Evolutionary conservation across 257 asterid genomes (phyloP).

Genomic region (Solanum gracilifrons): DNA sequence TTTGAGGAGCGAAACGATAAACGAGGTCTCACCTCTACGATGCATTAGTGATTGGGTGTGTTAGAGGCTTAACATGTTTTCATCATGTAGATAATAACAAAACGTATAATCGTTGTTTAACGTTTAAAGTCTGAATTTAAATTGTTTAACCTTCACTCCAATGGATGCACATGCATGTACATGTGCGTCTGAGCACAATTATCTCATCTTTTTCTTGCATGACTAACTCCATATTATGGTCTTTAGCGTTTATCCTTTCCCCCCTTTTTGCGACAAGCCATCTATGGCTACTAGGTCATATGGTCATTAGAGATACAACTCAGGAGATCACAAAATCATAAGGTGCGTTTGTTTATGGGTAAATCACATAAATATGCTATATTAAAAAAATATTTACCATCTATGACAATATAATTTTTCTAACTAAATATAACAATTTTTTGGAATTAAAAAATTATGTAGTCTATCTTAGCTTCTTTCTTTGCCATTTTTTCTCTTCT

Average conservation of each 20-base stretch:
- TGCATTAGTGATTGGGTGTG: not conserved
- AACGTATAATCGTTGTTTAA: not conserved
- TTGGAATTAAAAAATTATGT: too few species aligned
- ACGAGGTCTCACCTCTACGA: not conserved
- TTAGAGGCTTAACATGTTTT: not conserved
- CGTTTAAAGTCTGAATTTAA: not conserved
- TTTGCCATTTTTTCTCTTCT: too few species aligned
- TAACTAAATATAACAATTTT: too few species aligned
- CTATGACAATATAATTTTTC: too few species aligned
- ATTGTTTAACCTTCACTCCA: not conserved
- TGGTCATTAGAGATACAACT: not conserved
- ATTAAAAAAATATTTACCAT: too few species aligned
- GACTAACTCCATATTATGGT: not conserved
- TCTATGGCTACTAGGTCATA: not conserved
- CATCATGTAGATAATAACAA: not conserved
- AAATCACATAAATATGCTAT: too few species aligned
- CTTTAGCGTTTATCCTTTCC: not conserved
- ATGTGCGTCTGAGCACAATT: not conserved
- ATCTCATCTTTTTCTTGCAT: not conserved
- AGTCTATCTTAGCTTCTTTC: too few species aligned
- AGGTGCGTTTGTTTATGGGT: not conserved
- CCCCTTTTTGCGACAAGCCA: not conserved
- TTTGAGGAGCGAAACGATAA: not conserved
- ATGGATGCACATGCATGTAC: not conserved
- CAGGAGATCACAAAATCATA: not conserved